phyloP scores from a whole-genome alignment of 768 basidiomycete genomes.

The Leccinum longicurvipes region DNA sequence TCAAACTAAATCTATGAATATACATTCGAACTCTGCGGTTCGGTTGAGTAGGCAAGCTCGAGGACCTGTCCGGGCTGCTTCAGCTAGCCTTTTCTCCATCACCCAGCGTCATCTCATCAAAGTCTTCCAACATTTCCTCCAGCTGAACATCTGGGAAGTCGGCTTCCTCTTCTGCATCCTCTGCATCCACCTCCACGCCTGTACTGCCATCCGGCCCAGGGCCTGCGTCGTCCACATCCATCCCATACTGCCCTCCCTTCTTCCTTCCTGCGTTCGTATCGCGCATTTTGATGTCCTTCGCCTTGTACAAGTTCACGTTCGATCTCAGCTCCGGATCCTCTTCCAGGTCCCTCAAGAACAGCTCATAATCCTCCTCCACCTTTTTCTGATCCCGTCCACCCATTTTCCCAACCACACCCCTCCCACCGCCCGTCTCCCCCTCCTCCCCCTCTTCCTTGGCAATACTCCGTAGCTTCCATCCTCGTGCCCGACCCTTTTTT shows the following conservation, averaged over 20 bases:
- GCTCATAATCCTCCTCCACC: conserved; percentile 95
- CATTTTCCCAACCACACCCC: conserved; percentile 87
- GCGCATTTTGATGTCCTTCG: conserved; percentile 50
- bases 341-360: conserved; percentile 91
- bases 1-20: not conserved
- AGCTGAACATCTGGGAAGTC: conserved; percentile 88
- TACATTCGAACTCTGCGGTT: not conserved
- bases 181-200: conserved; percentile 28
- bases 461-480: conserved; percentile 89
- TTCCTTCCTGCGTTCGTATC: conserved; percentile 32
- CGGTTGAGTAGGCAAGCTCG: too few relatives aligned
- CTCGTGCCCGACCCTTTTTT: conserved; percentile 83
- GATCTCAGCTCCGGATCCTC: conserved; percentile 91
- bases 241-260: conserved; percentile 34
- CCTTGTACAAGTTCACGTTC: conserved; percentile 85
- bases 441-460: conserved; percentile 90
- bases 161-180: conserved; percentile 60
- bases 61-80: too few relatives aligned
- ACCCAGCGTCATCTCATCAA: conserved; percentile 85
- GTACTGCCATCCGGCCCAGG: conserved; percentile 23
- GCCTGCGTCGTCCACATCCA: conserved; percentile 64
- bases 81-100: conserved; percentile 28
- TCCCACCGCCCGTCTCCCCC: conserved; percentile 69
- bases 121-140: conserved; percentile 86
- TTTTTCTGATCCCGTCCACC: conserved; percentile 89